Evolutionary conservation across 1,139 yeast genomes (phyloP).

Genomic region (Debaryomyces fabryi): DNA sequence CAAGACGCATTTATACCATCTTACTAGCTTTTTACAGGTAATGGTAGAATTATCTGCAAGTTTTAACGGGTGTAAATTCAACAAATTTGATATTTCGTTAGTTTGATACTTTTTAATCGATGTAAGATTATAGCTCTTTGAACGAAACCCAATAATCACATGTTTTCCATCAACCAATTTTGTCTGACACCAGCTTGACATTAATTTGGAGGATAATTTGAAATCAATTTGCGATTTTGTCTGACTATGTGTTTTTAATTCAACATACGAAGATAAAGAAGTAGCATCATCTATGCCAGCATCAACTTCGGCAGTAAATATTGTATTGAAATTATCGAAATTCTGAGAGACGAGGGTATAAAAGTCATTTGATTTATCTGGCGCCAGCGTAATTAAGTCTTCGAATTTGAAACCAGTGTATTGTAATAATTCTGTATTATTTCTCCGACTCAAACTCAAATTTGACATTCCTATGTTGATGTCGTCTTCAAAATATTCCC

Average conservation of each 20-base stretch:
- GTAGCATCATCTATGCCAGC: conserved; percentile 29
- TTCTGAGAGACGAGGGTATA: conserved; percentile 22
- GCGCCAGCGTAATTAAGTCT: conserved; percentile 19
- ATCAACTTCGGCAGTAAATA: conserved; percentile 30
- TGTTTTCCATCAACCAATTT: conserved; percentile 21
- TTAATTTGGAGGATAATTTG: conserved; percentile 15
- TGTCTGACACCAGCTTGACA: conserved; percentile 27
- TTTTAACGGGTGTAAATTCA: conserved; percentile 18
- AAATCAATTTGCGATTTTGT: neutral
- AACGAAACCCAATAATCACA: conserved; percentile 25
- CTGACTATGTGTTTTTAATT: conserved; percentile 25
- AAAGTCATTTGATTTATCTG: conserved; percentile 12
- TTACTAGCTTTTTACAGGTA: conserved; percentile 17
- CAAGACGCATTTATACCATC: conserved; percentile 23
- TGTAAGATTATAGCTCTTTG: conserved; percentile 19
- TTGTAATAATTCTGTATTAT: conserved; percentile 13
- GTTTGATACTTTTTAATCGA: conserved; percentile 22
- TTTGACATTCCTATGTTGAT: neutral
- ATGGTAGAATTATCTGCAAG: conserved; percentile 16
- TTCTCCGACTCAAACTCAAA: neutral
- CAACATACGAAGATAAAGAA: conserved; percentile 20
- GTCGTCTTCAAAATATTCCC: conserved; percentile 15
- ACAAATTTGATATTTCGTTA: conserved; percentile 17
- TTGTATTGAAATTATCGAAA: conserved; percentile 16
- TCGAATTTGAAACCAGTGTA: conserved; percentile 30